Percentiles rank a stretch among this genome's conserved stretches.
phyloP scores from a whole-genome alignment of 73 alveolate genomes.

The Tetrahymena borealis region DNA sequence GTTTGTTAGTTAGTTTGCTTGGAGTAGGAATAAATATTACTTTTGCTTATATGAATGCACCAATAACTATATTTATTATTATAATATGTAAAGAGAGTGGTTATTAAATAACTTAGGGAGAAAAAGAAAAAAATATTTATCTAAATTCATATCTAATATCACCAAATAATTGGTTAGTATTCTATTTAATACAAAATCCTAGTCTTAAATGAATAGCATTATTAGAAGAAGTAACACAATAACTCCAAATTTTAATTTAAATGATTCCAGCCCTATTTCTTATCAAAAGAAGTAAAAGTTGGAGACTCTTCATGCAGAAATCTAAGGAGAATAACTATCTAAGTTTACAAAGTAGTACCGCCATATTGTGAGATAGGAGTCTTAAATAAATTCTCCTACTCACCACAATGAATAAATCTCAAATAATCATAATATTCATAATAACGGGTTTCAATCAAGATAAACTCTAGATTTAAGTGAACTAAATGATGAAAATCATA shows the following conservation, averaged over 20 bases:
- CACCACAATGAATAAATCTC: neutral
- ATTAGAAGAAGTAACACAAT: neutral
- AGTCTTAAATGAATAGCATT: neutral
- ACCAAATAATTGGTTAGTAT: too few species aligned
- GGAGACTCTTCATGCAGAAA: neutral
- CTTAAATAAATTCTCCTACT: neutral
- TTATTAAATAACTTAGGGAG: too few species aligned
- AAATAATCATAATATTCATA: neutral
- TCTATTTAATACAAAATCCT: too few species aligned
- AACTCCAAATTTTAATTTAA: neutral
- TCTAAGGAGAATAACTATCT: neutral
- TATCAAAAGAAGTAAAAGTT: neutral
- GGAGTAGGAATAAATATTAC: too few species aligned
- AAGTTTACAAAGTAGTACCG: neutral
- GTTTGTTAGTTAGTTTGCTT: too few species aligned
- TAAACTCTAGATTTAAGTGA: neutral
- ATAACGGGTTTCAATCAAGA: neutral
- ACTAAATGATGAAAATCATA: neutral
- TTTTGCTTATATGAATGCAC: too few species aligned
- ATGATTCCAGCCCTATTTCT: neutral
- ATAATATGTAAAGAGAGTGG: too few species aligned
- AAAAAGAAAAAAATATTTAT: too few species aligned
- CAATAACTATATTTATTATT: too few species aligned
- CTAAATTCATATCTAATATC: too few species aligned
- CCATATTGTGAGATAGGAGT: neutral